Percentiles rank a stretch among this genome's conserved stretches.
Conservation (phyloP, 306 rosid species). For the Corylus americana region DNA sequence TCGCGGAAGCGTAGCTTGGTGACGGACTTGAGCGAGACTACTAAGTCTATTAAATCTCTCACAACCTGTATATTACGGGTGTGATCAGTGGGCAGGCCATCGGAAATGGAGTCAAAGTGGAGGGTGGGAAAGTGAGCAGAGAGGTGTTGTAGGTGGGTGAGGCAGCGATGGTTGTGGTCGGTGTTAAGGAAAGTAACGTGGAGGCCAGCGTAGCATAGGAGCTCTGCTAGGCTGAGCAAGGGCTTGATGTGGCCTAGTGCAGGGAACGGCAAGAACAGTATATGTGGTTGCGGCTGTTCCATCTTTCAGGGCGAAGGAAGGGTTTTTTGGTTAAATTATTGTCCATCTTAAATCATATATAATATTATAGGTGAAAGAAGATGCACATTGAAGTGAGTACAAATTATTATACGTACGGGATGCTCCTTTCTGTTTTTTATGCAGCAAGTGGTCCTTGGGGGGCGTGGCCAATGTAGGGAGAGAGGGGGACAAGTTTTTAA, state of each 20-base stretch:
- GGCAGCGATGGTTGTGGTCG: slow-evolving; percentile 13
- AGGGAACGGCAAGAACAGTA: slow-evolving; percentile 17
- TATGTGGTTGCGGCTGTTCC: neutral
- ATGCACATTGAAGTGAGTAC: no score
- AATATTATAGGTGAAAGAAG: no score
- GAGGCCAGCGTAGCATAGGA: slow-evolving; percentile 17
- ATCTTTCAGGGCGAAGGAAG: no score
- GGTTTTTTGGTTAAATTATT: no score
- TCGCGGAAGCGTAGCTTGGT: neutral
- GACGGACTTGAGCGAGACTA: neutral
- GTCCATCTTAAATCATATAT: no score
- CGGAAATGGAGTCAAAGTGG: slow-evolving; percentile 15
- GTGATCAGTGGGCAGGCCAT: slow-evolving; percentile 11
- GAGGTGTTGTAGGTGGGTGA: neutral
- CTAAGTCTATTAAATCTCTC: no score
- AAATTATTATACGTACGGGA: no score
- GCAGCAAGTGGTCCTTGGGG: no score
- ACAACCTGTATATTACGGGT: no score
- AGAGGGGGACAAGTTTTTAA: no score
- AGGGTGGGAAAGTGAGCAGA: slow-evolving; percentile 16
- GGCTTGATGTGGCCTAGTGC: slow-evolving; percentile 26
- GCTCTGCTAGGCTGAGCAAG: slow-evolving; percentile 22
- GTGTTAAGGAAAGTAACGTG: slow-evolving; percentile 24
- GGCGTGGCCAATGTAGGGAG: no score
- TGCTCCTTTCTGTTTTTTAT: no score